phyloP scores from a whole-genome alignment of 2,329 filamentous ascomycete genomes.

The Penicillium sp. region DNA sequence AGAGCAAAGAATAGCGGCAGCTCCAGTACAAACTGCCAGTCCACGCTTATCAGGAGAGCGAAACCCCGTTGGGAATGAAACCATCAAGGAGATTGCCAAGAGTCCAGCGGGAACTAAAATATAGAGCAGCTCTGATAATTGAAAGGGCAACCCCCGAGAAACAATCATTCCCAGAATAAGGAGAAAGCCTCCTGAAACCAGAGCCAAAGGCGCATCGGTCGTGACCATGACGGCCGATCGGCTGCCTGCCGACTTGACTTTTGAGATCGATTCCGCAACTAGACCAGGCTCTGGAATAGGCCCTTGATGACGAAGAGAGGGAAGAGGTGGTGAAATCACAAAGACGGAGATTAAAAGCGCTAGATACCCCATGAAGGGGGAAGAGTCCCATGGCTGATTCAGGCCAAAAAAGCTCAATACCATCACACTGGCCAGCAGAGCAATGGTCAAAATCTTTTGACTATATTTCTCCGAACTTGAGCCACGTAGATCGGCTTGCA shows the following conservation, averaged over 20 bases:
- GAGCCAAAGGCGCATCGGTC: conserved; percentile 29
- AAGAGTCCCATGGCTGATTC: conserved; percentile 35
- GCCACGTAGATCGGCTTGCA: conserved; percentile 11
- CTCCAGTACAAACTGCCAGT: conserved; percentile 27
- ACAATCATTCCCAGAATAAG: conserved; percentile 25
- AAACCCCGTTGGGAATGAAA: conserved; percentile 24
- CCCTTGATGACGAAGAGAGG: conserved; percentile 17
- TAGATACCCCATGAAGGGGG: conserved; percentile 48
- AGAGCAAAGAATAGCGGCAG: conserved; percentile 32
- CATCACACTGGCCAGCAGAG: conserved; percentile 24
- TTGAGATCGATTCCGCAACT: conserved; percentile 20
- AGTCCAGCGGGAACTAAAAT: conserved; percentile 22
- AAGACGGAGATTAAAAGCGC: conserved; percentile 49
- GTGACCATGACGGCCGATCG: conserved; percentile 16
- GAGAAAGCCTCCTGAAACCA: conserved; percentile 29
- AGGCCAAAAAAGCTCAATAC: conserved; percentile 31
- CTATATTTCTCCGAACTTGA: conserved; percentile 21
- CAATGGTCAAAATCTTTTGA: conserved; percentile 30
- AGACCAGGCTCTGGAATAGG: conserved; percentile 24
- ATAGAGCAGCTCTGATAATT: conserved; percentile 23
- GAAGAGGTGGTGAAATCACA: conserved; percentile 51
- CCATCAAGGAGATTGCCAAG: conserved; percentile 30
- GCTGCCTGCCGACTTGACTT: conserved; percentile 11
- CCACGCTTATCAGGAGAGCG: conserved; percentile 35
- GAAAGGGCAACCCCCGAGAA: conserved; percentile 24